Conservation (phyloP, 192 early-diverging fungal genomes). For the Coemansia sp. region DNA sequence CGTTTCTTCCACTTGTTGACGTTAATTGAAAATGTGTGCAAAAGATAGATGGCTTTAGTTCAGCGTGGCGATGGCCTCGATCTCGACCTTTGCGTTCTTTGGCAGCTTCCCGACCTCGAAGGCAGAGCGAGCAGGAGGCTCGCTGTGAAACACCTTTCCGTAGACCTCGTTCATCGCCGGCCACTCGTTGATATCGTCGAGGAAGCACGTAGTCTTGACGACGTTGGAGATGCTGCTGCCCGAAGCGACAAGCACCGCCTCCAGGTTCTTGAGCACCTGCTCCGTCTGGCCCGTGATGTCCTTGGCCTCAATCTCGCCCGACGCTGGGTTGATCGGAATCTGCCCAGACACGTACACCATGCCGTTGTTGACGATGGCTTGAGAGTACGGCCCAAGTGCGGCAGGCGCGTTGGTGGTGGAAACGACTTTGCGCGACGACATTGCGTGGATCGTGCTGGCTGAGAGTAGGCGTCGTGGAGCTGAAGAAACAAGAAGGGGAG, state of each 20-base stretch:
- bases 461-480: not conserved
- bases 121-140: slow-evolving; percentile 71
- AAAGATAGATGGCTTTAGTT: slow-evolving; percentile 15
- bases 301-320: slow-evolving; percentile 71
- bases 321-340: slow-evolving; percentile 73
- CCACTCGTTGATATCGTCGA: slow-evolving; percentile 93
- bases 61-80: slow-evolving; percentile 85
- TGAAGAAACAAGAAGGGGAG: not conserved
- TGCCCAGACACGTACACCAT: slow-evolving; percentile 83
- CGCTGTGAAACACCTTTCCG: slow-evolving; percentile 67
- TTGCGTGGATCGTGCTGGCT: slow-evolving; percentile 3
- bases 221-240: slow-evolving; percentile 81
- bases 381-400: slow-evolving; percentile 80
- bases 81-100: slow-evolving; percentile 88
- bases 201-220: slow-evolving; percentile 96
- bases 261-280: slow-evolving; percentile 81
- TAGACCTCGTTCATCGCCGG: slow-evolving; percentile 90
- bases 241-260: slow-evolving; percentile 80
- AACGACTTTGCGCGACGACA: slow-evolving; percentile 52
- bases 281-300: slow-evolving; percentile 75
- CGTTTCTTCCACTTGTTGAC: too few relatives aligned
- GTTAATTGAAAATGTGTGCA: not conserved
- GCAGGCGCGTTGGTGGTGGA: slow-evolving; percentile 67
- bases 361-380: slow-evolving; percentile 82
- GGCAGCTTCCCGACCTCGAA: slow-evolving; percentile 94